Evolutionary conservation across 352 stramenopile genomes (phyloP).

Genomic region (Pythium monospermum): DNA sequence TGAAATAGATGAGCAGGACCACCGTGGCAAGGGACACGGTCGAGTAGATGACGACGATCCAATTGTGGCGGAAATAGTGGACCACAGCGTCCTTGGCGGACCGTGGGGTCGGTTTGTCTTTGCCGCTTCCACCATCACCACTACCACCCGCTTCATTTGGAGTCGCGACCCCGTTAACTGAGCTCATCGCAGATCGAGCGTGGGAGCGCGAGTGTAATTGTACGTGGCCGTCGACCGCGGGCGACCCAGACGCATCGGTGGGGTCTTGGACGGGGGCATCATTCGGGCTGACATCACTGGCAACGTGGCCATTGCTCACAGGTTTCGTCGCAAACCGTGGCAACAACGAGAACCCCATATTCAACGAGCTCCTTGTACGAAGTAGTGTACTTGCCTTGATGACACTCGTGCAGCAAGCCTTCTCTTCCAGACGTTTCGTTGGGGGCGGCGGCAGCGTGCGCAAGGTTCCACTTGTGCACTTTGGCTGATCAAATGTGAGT

Average conservation of each 20-base stretch:
- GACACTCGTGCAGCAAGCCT: too few relatives aligned
- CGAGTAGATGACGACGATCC: constrained; percentile 42
- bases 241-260: constrained; percentile 7
- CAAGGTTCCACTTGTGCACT: too few relatives aligned
- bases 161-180: not conserved
- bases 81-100: constrained; percentile 3
- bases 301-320: not conserved
- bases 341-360: not conserved
- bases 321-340: not conserved
- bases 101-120: constrained; percentile 4
- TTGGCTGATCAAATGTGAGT: too few relatives aligned
- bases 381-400: too few relatives aligned
- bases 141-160: not conserved
- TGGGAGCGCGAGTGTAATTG: constrained; percentile 11
- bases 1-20: constrained; percentile 64
- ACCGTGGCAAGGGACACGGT: constrained; percentile 32
- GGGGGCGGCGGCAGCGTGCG: too few relatives aligned
- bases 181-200: not conserved
- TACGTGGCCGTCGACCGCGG: constrained; percentile 3
- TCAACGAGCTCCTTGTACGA: too few relatives aligned
- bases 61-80: constrained; percentile 25
- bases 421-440: too few relatives aligned
- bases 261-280: not conserved
- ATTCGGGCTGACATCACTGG: not conserved
- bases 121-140: constrained; percentile 12